Conservation (phyloP, 352 stramenopile genomes). For the Pythium chondricola region DNA sequence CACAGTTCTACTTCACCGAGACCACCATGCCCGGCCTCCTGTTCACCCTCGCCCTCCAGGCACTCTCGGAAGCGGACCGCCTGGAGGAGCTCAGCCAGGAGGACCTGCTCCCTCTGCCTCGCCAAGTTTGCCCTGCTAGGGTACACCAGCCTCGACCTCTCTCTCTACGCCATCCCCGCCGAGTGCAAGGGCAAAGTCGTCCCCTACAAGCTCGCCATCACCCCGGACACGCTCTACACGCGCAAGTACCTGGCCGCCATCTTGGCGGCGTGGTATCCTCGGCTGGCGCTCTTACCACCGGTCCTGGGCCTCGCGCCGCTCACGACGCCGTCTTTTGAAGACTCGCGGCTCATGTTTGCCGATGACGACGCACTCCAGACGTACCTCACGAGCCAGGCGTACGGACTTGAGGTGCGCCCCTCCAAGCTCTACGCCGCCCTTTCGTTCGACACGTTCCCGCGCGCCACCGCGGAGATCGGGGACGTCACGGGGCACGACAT, state of each 20-base stretch:
- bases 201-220: constrained; percentile 70
- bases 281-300: constrained; percentile 33
- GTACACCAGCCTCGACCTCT: constrained; percentile 32
- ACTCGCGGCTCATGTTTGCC: constrained; percentile 55
- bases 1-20: constrained; percentile 63
- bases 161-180: constrained; percentile 34
- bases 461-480: constrained; percentile 25
- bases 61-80: constrained; percentile 34
- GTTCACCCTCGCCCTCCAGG: constrained; percentile 42
- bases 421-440: constrained; percentile 70
- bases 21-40: constrained; percentile 56
- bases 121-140: constrained; percentile 46
- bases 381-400: constrained; percentile 45
- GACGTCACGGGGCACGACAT: constrained; percentile 29
- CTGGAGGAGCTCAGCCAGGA: constrained; percentile 33
- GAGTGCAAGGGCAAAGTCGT: constrained; percentile 48
- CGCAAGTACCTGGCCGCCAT: constrained; percentile 44
- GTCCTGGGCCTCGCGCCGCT: constrained; percentile 36
- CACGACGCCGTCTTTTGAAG: constrained; percentile 41
- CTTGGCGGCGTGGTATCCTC: constrained; percentile 54
- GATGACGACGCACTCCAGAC: constrained; percentile 42
- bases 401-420: constrained; percentile 34
- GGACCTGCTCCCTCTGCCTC: constrained; percentile 34
- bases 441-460: constrained; percentile 47
- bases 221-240: constrained; percentile 62